These are phyloP conservation scores for Vitis cinerea DNA, from an alignment of 164 flowering plant species.

Conservation along the genomic window DNA sequence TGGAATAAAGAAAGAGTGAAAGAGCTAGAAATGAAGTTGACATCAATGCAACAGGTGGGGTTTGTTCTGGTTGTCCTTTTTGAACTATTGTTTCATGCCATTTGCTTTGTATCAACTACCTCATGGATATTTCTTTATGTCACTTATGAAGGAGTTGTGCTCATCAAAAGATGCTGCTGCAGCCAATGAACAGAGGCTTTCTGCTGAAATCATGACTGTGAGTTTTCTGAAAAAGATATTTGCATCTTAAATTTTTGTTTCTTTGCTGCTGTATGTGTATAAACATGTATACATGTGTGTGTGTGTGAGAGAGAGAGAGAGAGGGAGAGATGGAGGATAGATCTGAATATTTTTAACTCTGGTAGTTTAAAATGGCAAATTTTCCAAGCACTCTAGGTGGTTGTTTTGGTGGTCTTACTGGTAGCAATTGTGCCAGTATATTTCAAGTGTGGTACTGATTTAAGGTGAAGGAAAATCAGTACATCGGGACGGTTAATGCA, in stretches of 20 bases:
- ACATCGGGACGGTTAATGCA: too few relatives aligned
- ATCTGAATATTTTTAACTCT: background rate
- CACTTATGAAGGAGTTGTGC: slow-evolving; percentile 55
- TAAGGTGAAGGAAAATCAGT: too few relatives aligned
- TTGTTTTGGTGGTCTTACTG: background rate
- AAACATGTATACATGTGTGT: too few relatives aligned
- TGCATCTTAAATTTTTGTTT: background rate
- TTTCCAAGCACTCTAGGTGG: background rate
- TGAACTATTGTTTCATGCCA: background rate
- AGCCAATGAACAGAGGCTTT: slow-evolving; percentile 56
- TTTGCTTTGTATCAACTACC: slow-evolving; percentile 3
- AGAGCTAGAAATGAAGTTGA: slow-evolving; percentile 66
- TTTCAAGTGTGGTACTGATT: too few relatives aligned
- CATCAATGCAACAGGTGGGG: slow-evolving; percentile 68
- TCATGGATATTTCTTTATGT: slow-evolving; percentile 1
- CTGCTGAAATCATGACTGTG: slow-evolving; percentile 80
- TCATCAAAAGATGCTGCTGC: slow-evolving; percentile 64
- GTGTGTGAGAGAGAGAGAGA: too few relatives aligned
- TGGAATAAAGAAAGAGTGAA: slow-evolving; percentile 65
- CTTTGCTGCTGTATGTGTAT: background rate
- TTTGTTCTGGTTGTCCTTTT: background rate
- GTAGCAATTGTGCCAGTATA: too few relatives aligned
- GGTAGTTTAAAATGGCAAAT: background rate
- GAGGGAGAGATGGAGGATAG: background rate
- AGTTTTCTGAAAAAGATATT: slow-evolving; percentile 17